Evolutionary conservation across 345 rosid species (phyloP).

Genomic region (Corymbia maculata): DNA sequence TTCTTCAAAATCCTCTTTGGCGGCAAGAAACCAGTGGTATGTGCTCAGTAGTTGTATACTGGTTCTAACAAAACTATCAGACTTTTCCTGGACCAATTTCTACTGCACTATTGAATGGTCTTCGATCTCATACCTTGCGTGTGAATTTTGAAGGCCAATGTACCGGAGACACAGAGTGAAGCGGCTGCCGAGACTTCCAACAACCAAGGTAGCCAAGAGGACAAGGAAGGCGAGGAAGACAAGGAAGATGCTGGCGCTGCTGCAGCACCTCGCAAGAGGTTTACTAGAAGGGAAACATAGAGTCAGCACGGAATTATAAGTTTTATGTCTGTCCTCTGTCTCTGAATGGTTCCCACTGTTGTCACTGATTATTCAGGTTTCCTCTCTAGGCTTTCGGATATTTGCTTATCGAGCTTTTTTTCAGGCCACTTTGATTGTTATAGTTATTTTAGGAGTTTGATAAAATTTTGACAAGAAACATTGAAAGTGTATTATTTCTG

Average conservation of each 20-base stretch:
- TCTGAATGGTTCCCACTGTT: background rate
- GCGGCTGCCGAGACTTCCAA: constrained; percentile 1
- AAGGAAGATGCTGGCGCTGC: background rate
- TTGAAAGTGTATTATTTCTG: background rate
- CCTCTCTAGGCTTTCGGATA: background rate
- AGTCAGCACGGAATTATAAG: background rate
- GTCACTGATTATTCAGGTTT: background rate
- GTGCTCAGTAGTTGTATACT: background rate
- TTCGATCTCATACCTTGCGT: background rate
- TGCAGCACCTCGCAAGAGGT: constrained; percentile 1
- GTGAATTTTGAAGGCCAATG: constrained; percentile 5
- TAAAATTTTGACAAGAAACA: background rate
- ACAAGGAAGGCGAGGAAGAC: constrained; percentile 5
- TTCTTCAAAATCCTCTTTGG: constrained; percentile 22
- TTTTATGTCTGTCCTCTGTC: background rate
- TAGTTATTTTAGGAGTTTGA: background rate
- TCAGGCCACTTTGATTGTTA: background rate
- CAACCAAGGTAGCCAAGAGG: background rate
- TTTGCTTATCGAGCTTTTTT: background rate
- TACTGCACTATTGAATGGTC: background rate
- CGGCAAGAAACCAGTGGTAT: constrained; percentile 14
- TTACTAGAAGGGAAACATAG: constrained; percentile 6
- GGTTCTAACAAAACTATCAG: background rate
- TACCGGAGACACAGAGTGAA: background rate
- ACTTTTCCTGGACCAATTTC: background rate